A percentile compares a stretch with the other conserved stretches of the same genome.
Conservation (phyloP, 1,284 basidiomycete genomes). For the Schizophyllum amplum region DNA sequence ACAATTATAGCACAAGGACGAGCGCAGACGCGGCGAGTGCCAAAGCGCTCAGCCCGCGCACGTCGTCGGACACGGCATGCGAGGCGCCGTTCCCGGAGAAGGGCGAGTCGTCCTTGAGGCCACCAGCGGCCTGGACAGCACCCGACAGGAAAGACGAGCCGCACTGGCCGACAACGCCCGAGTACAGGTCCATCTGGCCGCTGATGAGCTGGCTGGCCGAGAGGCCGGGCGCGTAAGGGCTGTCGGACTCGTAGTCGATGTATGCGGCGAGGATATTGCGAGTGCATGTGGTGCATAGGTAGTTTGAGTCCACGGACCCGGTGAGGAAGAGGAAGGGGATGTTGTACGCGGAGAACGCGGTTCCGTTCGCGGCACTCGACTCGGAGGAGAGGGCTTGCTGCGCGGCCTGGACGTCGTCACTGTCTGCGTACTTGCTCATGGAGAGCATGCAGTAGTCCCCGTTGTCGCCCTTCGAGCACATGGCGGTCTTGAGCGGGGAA, state of each 20-base stretch:
- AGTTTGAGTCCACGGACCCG: slow-evolving; percentile 34
- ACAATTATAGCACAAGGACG: too few relatives aligned
- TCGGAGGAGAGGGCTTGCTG: slow-evolving; percentile 14
- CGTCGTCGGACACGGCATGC: too few relatives aligned
- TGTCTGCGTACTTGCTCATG: slow-evolving; percentile 24
- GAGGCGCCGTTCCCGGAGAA: background rate
- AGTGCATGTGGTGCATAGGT: slow-evolving; percentile 79
- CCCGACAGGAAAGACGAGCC: slow-evolving; percentile 55
- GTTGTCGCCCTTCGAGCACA: slow-evolving; percentile 69
- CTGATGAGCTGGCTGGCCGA: slow-evolving; percentile 53
- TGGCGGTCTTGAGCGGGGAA: slow-evolving; percentile 51
- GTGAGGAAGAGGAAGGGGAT: slow-evolving; percentile 76
- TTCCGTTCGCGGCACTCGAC: slow-evolving; percentile 52
- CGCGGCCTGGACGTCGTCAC: slow-evolving; percentile 11
- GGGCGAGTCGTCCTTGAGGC: slow-evolving; percentile 25
- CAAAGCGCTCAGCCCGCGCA: too few relatives aligned
- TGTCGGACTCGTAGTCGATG: slow-evolving; percentile 63
- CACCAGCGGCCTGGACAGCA: slow-evolving; percentile 61
- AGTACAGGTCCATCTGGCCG: slow-evolving; percentile 62
- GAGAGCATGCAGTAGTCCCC: slow-evolving; percentile 60
- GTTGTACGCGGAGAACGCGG: slow-evolving; percentile 56
- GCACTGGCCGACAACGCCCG: slow-evolving; percentile 48
- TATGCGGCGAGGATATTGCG: slow-evolving; percentile 67
- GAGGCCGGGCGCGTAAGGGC: slow-evolving; percentile 72
- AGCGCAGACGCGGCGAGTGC: too few relatives aligned